Percentiles rank a stretch among this genome's conserved stretches.
Evolutionary conservation across 2,329 filamentous ascomycete genomes (phyloP).

Genomic region (Colletotrichum karsti): DNA sequence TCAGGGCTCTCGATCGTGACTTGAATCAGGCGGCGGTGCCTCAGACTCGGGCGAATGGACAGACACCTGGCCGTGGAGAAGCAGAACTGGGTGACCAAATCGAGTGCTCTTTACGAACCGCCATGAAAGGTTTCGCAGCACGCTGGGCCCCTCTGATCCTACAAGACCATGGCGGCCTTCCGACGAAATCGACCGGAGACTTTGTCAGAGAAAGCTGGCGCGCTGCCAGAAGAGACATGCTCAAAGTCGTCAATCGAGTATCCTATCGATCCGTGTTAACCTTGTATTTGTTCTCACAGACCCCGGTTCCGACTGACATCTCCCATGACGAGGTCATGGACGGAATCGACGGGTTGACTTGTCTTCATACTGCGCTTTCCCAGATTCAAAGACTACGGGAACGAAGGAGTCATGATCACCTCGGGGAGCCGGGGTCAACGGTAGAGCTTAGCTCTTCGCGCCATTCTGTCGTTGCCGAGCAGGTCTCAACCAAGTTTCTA

Average conservation of each 20-base stretch:
- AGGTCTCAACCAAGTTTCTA: not conserved
- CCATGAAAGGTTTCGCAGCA: not conserved
- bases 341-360: constrained; percentile 20
- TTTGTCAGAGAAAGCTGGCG: constrained; percentile 13
- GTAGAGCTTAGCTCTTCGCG: not conserved
- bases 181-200: not conserved
- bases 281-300: constrained; percentile 21
- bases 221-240: constrained; percentile 26
- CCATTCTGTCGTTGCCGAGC: not conserved
- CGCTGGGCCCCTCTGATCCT: constrained; percentile 1
- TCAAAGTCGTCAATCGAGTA: constrained; percentile 23
- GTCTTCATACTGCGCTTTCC: constrained; percentile 16
- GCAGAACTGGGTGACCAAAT: not conserved
- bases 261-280: constrained; percentile 26
- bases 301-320: constrained; percentile 19
- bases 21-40: not conserved
- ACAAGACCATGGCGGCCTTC: not conserved
- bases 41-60: not conserved
- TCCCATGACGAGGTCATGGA: constrained; percentile 22
- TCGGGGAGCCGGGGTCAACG: not conserved
- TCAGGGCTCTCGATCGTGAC: not conserved
- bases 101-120: not conserved
- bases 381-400: constrained; percentile 20
- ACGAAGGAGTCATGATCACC: not conserved
- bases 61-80: too few species aligned